Evolutionary conservation across 495 filamentous ascomycete genomes (phyloP).

Genomic region (Daldinia concentrica): DNA sequence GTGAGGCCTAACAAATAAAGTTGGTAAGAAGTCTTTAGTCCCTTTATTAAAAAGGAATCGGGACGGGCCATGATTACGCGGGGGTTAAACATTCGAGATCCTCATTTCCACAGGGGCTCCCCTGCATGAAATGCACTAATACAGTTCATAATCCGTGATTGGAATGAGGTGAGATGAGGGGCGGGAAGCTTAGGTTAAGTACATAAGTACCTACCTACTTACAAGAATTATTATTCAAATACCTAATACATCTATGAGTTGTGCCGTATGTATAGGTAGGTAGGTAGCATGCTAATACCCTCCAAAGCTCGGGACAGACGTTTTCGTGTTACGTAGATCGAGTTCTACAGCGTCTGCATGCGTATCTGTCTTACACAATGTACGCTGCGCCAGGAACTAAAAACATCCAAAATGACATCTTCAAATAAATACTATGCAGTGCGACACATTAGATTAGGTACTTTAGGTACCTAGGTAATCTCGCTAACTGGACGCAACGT

Average conservation of each 20-base stretch:
- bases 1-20: not conserved
- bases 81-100: constrained; percentile 12
- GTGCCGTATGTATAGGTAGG: too few relatives aligned
- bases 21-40: constrained; percentile 1
- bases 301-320: not conserved
- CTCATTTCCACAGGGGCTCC: constrained; percentile 10
- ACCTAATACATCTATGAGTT: too few relatives aligned
- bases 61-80: constrained; percentile 5
- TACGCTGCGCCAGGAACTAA: too few relatives aligned
- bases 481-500: too few relatives aligned
- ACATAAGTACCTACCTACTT: too few relatives aligned
- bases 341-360: not conserved
- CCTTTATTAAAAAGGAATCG: not conserved
- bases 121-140: constrained; percentile 2
- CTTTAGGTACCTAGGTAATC: too few relatives aligned
- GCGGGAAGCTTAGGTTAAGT: too few relatives aligned
- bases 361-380: not conserved
- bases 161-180: not conserved
- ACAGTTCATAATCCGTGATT: not conserved
- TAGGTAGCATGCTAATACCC: too few relatives aligned
- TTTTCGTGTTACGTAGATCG: not conserved
- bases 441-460: too few relatives aligned
- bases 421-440: too few relatives aligned
- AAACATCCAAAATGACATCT: too few relatives aligned
- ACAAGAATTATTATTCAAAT: too few relatives aligned